Percentiles rank a stretch among this genome's conserved stretches.
phyloP scores from a whole-genome alignment of 73 alveolate genomes.

The Chromera velia region DNA sequence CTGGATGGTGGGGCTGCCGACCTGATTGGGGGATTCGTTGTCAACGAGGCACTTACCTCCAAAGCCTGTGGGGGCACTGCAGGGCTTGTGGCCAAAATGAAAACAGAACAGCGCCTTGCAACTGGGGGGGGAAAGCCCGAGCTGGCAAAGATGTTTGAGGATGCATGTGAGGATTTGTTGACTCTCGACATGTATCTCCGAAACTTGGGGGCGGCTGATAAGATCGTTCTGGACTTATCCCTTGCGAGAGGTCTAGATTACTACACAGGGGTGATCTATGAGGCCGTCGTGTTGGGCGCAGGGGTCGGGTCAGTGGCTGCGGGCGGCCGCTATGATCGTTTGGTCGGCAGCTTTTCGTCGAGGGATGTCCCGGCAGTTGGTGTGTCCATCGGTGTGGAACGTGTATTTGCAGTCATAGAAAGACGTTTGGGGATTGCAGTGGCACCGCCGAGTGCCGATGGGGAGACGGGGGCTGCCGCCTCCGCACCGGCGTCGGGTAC shows the following conservation, averaged over 20 bases:
- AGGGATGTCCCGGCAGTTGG: constrained; percentile 79
- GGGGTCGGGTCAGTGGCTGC: constrained; percentile 68
- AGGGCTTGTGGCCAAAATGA: too few species aligned
- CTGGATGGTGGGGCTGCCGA: too few species aligned
- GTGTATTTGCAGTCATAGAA: neutral
- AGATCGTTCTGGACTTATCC: constrained; percentile 67
- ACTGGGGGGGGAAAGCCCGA: too few species aligned
- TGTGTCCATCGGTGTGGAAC: constrained; percentile 59
- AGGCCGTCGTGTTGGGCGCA: constrained; percentile 62
- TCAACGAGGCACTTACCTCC: too few species aligned
- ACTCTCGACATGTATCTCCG: constrained; percentile 56
- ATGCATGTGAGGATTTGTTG: constrained; percentile 75
- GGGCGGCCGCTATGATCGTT: constrained; percentile 76
- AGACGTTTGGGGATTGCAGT: neutral
- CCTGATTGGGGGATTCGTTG: too few species aligned
- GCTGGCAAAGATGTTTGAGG: too few species aligned
- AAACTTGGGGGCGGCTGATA: constrained; percentile 52
- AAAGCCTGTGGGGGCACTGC: too few species aligned
- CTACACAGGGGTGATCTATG: constrained; percentile 85
- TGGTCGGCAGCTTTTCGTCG: constrained; percentile 59
- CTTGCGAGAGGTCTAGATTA: constrained; percentile 91
- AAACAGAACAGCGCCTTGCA: too few species aligned
- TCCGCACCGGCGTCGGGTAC: neutral
- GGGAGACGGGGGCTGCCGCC: neutral
- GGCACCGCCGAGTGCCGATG: too few species aligned